A percentile compares a stretch with the other conserved stretches of the same genome.
Conservation (phyloP, 345 rosid genomes). For the Acer yangbiense region DNA sequence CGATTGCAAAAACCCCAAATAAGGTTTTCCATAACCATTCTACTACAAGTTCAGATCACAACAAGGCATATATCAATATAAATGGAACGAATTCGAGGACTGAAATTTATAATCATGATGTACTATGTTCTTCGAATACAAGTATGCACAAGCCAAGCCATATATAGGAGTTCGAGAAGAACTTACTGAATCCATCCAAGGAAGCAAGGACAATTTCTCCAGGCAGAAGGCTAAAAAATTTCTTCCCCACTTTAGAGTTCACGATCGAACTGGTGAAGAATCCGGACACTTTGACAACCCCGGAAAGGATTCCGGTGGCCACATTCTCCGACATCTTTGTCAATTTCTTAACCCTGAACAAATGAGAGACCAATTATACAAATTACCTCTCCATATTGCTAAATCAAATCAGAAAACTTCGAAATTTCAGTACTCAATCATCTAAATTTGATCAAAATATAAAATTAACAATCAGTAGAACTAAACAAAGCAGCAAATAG, state of each 20-base stretch:
- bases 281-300: conserved; percentile 82
- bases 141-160: background rate
- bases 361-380: background rate
- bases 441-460: background rate
- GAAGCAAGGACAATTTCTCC: conserved; percentile 94
- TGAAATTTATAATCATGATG: background rate
- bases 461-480: background rate
- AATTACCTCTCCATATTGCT: background rate
- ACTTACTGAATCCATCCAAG: conserved; percentile 94
- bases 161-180: background rate
- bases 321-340: conserved; percentile 85
- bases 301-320: conserved; percentile 75
- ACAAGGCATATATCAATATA: background rate
- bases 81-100: no score
- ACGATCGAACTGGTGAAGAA: conserved; percentile 73
- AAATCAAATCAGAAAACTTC: background rate
- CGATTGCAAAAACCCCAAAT: background rate
- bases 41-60: background rate
- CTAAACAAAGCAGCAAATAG: background rate
- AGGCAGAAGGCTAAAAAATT: conserved; percentile 77
- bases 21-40: background rate
- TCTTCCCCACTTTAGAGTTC: conserved; percentile 84
- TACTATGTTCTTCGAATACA: background rate
- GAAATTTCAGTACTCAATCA: background rate
- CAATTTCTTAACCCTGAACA: conserved; percentile 76